These are phyloP conservation scores for Petunia secreta DNA, from an alignment of 257 asterid species.

Conservation along the genomic window DNA sequence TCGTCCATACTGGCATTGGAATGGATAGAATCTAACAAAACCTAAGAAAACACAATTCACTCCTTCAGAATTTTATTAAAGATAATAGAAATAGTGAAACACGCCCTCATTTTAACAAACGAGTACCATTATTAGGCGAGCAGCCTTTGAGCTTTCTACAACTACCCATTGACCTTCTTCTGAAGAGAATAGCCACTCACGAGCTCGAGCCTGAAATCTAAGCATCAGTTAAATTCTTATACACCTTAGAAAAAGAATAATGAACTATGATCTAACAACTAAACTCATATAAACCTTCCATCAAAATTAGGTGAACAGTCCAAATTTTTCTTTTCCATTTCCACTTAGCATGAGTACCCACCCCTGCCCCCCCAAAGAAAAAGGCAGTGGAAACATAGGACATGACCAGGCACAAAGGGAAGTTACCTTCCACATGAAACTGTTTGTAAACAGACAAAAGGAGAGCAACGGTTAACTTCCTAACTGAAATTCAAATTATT, in stretches of 20 bases:
- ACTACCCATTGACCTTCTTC: conserved; percentile 94
- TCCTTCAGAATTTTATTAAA: conserved; percentile 2
- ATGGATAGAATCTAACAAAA: conserved; percentile 76
- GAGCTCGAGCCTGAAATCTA: conserved; percentile 78
- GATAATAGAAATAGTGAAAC: background rate
- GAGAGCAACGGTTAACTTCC: background rate
- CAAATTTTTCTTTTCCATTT: conserved; percentile 1
- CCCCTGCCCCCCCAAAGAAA: no score
- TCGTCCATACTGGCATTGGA: conserved; percentile 59
- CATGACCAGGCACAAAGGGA: background rate
- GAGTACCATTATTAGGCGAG: conserved; percentile 80
- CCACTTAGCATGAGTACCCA: background rate
- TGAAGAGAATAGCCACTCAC: conserved; percentile 89
- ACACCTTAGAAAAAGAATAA: background rate
- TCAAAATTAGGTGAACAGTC: background rate
- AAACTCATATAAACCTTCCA: background rate
- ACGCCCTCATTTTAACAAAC: background rate
- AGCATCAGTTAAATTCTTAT: conserved; percentile 45
- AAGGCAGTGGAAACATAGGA: background rate
- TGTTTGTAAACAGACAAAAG: background rate
- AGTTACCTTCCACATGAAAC: conserved; percentile 14
- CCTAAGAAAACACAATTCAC: conserved; percentile 39
- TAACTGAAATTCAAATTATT: background rate
- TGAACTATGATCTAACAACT: conserved; percentile 19
- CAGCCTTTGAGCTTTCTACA: conserved; percentile 76